Conservation (phyloP, 768 basidiomycete genomes). For the Boletus barrowsii region DNA sequence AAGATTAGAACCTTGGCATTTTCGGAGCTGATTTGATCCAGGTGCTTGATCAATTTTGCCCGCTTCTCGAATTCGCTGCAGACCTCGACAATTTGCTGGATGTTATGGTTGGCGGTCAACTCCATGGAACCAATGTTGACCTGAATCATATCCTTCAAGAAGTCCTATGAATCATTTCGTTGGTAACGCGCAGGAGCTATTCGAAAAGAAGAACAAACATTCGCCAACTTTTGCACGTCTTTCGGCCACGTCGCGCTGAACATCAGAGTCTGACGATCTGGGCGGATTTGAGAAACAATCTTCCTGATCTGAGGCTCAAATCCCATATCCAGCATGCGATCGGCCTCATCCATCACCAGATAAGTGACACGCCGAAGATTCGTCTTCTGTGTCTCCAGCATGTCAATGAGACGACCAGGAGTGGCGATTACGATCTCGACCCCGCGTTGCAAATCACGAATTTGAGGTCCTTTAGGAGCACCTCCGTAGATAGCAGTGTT, state of each 20-base stretch:
- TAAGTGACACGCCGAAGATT: constrained; percentile 96
- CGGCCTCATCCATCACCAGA: constrained; percentile 98
- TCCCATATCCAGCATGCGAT: constrained; percentile 99
- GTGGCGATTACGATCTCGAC: constrained; percentile 99
- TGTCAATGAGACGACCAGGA: constrained; percentile 98
- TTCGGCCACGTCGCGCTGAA: constrained; percentile 99
- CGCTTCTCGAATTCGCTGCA: constrained; percentile 98
- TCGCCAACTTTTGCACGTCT: constrained; percentile 96
- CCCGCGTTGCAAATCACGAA: constrained; percentile 94
- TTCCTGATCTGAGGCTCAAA: constrained; percentile 99
- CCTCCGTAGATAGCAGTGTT: constrained; percentile 99
- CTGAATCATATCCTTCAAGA: constrained; percentile 94
- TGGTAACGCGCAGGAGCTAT: background rate
- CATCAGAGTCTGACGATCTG: constrained; percentile 98
- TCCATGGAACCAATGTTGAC: constrained; percentile 99
- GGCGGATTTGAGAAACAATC: constrained; percentile 95
- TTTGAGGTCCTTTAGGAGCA: constrained; percentile 97
- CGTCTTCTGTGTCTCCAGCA: constrained; percentile 96
- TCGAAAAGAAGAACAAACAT: constrained; percentile 41
- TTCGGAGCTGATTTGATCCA: constrained; percentile 93
- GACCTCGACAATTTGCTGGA: constrained; percentile 92
- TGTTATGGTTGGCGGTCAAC: constrained; percentile 96
- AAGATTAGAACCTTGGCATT: constrained; percentile 99
- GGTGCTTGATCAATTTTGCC: constrained; percentile 90
- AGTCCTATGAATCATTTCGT: constrained; percentile 59